Base-by-base conservation (phyloP, 2,329 filamentous ascomycete genomes). In the Penicillium glabrum region DNA sequence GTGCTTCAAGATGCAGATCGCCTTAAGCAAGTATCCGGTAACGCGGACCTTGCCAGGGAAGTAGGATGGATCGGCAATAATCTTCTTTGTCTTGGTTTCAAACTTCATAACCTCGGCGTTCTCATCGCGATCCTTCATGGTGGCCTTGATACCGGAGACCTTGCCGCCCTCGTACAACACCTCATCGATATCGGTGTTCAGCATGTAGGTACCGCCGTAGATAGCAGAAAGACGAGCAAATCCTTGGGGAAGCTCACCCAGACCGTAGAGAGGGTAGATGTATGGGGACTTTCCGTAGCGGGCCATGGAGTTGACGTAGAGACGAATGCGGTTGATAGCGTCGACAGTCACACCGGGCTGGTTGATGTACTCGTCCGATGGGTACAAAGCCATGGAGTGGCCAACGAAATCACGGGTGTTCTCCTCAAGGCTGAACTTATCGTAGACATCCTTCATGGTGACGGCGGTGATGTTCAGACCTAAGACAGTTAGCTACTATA, bases 141-240 rank as follows among this genome's bases (percentile, higher is more conserved):
- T 97, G 50, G 95, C 95, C 82, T 96, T 96, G 81, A 99, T 98
- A 56, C 95, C 95, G 16, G 86, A 84, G n/a, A 93, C 90, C 83
- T 96, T 96, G 72, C 84, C 86, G 54, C 82, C 69, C 57, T 96
- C 91, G 73, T 95, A 96, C 60, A 89, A 77, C 64, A 99, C 80
- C 81, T 99, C 95, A 62, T 98, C 90, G 54, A 99, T 85, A 66
- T 87, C 87, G 67, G 95, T 96, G 83, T 98, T 98, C 71, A 99
- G 88, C 93, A 99, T 99, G 81, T 99, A 99, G 50, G 95, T 99
- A 67, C 95, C 95, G 64, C 95, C 95, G 74, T 99, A 98, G 78
- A 99, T 98, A 75, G 95, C 95, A 41, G 93, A 97, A 53, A 99
- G 86, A 76, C 95, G 93, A 62, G 95, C 95, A 71, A 99, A 99